Conservation (phyloP, 2,329 filamentous ascomycete species). For the Paracoccidioides lutzii region DNA sequence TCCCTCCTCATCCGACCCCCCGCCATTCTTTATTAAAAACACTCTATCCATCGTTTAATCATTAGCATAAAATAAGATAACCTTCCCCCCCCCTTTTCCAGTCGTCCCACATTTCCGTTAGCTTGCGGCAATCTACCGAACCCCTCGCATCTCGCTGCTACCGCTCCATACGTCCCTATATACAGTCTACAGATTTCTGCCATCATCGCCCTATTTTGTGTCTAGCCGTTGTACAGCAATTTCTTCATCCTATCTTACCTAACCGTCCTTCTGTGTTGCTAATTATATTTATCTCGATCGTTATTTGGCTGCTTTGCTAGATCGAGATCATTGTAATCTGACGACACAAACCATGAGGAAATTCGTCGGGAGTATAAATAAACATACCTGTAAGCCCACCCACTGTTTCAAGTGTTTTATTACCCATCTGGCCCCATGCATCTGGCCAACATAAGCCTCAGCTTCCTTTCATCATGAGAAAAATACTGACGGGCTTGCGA, state of each 20-base stretch:
- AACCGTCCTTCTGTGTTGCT: no score
- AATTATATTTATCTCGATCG: no score
- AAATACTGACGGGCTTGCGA: not conserved
- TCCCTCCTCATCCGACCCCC: not conserved
- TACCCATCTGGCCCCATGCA: not conserved
- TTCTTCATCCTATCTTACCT: no score
- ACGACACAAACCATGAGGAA: conserved; percentile 22
- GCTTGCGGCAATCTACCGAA: not conserved
- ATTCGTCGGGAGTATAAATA: conserved; percentile 21
- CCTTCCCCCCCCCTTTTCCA: not conserved
- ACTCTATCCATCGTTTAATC: no score
- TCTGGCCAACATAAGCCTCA: not conserved
- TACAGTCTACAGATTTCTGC: not conserved
- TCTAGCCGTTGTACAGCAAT: no score
- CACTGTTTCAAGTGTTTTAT: not conserved
- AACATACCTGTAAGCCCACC: conserved; percentile 20
- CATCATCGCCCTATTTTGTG: not conserved
- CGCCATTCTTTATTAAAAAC: not conserved
- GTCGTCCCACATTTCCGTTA: not conserved
- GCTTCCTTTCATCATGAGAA: not conserved
- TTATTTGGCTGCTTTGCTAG: no score
- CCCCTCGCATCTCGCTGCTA: not conserved
- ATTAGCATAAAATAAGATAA: not conserved
- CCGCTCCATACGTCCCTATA: not conserved
- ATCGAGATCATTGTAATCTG: no score